A percentile compares a stretch with the other conserved stretches of the same genome.
Conservation (phyloP, 2,329 filamentous ascomycete genomes). For the Cercospora zeae-maydis region DNA sequence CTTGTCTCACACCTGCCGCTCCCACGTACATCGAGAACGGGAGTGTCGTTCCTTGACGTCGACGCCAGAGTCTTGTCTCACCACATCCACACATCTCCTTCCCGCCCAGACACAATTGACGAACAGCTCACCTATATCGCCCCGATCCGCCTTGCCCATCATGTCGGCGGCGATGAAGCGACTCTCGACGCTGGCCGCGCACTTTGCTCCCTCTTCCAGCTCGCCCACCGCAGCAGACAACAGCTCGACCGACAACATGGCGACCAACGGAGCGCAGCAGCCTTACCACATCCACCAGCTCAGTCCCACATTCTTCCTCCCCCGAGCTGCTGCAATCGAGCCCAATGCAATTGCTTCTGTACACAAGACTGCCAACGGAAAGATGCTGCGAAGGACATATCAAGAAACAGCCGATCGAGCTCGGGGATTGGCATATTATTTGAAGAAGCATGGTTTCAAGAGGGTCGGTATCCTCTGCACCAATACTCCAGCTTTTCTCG, state of each 20-base stretch:
- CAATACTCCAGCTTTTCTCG: constrained; percentile 92
- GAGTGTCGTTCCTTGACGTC: neutral
- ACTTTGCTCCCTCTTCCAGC: constrained; percentile 39
- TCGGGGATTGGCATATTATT: constrained; percentile 80
- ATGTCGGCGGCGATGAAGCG: constrained; percentile 65
- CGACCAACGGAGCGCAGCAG: constrained; percentile 8
- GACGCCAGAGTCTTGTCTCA: constrained; percentile 6
- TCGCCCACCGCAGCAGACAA: constrained; percentile 28
- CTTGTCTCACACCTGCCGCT: constrained; percentile 19
- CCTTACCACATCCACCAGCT: constrained; percentile 67
- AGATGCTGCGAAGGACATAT: constrained; percentile 72
- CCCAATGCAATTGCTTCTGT: constrained; percentile 54
- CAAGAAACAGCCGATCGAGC: constrained; percentile 79
- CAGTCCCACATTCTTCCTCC: constrained; percentile 82
- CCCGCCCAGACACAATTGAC: constrained; percentile 17
- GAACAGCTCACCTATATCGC: constrained; percentile 13
- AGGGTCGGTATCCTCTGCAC: constrained; percentile 82
- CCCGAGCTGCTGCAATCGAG: constrained; percentile 82
- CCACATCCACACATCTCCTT: neutral
- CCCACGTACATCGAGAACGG: neutral
- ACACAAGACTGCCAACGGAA: constrained; percentile 49
- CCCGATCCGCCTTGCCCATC: constrained; percentile 14
- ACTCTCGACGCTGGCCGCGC: constrained; percentile 53
- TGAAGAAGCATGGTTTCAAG: constrained; percentile 68
- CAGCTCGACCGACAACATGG: constrained; percentile 23